Evolutionary conservation across 805 yeast species (phyloP), one percentile per base, ranked within the genome.

Genomic region (Saturnispora ahearnii): DNA sequence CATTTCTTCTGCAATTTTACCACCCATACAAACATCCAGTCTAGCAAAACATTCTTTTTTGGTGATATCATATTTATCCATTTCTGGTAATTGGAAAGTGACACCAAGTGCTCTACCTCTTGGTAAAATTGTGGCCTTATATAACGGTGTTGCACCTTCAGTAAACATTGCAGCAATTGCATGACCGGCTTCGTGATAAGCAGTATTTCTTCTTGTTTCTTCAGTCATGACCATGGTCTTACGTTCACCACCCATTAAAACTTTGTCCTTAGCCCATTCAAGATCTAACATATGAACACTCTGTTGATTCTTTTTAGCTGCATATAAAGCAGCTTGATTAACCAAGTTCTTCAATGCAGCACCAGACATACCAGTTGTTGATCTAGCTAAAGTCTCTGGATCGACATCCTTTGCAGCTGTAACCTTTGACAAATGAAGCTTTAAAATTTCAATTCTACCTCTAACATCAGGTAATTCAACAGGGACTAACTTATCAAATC

Each of bases 211-310:
- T 67, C 97, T 79, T 0, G 95, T 79, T 53, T 91, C 96, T 65
- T 93, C 97, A 29, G 99, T 90, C 73, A 93, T 78, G 37, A 93
- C 97, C 98, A 91, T 91, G 26, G 96, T 87, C 70, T 87, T 87
- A 66, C 95, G 85, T 59, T 95, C 99, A 34, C 98, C 98, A 48
- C 99, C 99, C 86, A 93, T 82, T 62, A 95, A 73, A 50, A 95
- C 93, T 70, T 93, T 93, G 69, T 93, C 99, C 68, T 93, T 93
- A 41, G 99, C 99, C 99, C 99, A 93, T 67, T 93, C 99, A 55
- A 93, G 81, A 67, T 93, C 98, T 43, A 68, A 65, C 95, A 88
- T 86, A 62, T 83, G 87, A 28, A 93, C 99, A 24, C 90, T 77
- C 34, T 88, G 77, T 1, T 98, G 98, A 57, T 87, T 84, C 60